phyloP scores from a whole-genome alignment of 2,329 filamentous ascomycete species.

The Calonectria ilicicola region DNA sequence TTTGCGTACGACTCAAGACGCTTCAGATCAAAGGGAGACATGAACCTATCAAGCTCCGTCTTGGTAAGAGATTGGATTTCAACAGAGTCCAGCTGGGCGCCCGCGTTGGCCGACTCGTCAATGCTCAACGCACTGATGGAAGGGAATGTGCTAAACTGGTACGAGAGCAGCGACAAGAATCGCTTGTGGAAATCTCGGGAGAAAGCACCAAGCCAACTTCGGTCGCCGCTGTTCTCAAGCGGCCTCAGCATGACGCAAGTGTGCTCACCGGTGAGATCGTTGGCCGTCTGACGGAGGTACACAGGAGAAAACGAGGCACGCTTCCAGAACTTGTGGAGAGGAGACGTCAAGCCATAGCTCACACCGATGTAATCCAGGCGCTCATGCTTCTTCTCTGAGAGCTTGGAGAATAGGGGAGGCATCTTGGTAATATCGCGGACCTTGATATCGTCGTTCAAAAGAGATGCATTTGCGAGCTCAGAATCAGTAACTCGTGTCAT shows the following conservation, averaged over 20 bases:
- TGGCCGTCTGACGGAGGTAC: slow-evolving; percentile 94
- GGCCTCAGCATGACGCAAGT: slow-evolving; percentile 97
- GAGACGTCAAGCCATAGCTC: slow-evolving; percentile 89
- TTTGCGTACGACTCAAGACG: slow-evolving; percentile 95
- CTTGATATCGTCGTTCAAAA: slow-evolving; percentile 89
- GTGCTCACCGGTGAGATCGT: slow-evolving; percentile 96
- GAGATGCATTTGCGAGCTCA: slow-evolving; percentile 79
- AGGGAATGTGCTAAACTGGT: slow-evolving; percentile 89
- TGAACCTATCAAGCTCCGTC: slow-evolving; percentile 77
- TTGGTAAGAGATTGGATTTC: slow-evolving; percentile 73
- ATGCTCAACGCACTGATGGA: slow-evolving; percentile 85
- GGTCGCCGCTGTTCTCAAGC: slow-evolving; percentile 75
- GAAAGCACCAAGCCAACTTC: slow-evolving; percentile 90
- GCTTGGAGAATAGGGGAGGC: slow-evolving; percentile 91
- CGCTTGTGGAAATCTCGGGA: slow-evolving; percentile 92
- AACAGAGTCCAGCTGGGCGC: slow-evolving; percentile 72
- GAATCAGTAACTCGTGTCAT: slow-evolving; percentile 85
- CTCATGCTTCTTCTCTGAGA: slow-evolving; percentile 84
- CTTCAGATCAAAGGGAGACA: slow-evolving; percentile 95
- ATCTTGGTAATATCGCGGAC: slow-evolving; percentile 91
- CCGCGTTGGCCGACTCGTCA: slow-evolving; percentile 83
- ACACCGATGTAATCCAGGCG: slow-evolving; percentile 93
- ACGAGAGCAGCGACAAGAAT: slow-evolving; percentile 91
- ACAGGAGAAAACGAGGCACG: slow-evolving; percentile 86
- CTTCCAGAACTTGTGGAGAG: slow-evolving; percentile 98